Evolutionary conservation across 495 filamentous ascomycete genomes (phyloP), one percentile per base, ranked within the genome.

Genomic region (Glonium stellatum): DNA sequence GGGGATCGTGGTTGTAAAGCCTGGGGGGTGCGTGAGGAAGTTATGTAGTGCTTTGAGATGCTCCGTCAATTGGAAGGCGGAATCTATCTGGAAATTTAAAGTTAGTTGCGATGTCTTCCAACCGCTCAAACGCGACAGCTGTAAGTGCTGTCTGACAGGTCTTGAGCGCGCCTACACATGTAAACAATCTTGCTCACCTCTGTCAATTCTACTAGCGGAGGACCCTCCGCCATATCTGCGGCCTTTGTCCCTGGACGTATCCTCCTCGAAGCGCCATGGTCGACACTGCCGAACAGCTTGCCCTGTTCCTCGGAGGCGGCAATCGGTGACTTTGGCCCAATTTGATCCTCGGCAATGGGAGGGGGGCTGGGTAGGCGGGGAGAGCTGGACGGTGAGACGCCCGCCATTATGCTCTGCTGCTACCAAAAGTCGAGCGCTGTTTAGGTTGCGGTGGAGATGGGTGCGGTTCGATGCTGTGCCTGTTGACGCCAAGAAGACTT

Each of bases 61-160:
- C 76, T 98, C 93, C 72, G 96, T 93, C n/a, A 97, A 85, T 72
- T 95, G 93, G 70, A 98, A 98, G 56, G 93, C 87, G 10, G 91
- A 96, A 70, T 97, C 91, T 69, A 98, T 74, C 70, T 74, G 31
- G 15, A 51, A 15, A 51, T 23, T 8, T 25, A 44, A 22, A 23
- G 25, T 51, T 8, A 51, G 48, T 22, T 27, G 21, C 9, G 19
- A 51, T 15, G 21, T 51, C 48, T 15, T 25, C 31, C 8, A 9
- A 23, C 48, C 25, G 6, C 23, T 25, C 6, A 6, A 31, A 31
- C 27, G 27, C 27, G 27, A 31, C 27, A 31, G 27, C 27, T 31
- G 27, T 6, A 31, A 6, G 27, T n/a, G 48, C 2, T 19, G 21
- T 13, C 15, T 23, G 23, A 25, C 31, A 19, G 49, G 48, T 15